Base-by-base conservation (phyloP, 2,329 filamentous ascomycete genomes). In the Exophiala xenobiotica region DNA sequence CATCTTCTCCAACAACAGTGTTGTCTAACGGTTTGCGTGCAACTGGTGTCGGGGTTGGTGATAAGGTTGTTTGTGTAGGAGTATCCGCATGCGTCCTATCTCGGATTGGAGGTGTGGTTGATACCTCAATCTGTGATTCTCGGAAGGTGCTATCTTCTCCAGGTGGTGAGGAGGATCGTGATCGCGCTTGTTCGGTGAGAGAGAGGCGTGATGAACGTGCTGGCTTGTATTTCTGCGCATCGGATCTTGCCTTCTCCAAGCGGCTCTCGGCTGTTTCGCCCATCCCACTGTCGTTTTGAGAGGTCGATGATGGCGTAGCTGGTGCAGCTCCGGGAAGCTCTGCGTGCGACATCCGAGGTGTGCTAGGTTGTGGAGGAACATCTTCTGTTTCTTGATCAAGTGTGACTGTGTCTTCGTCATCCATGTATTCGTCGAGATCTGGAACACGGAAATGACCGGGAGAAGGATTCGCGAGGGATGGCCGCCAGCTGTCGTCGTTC, bases 371-470 rank as follows among this genome's bases (percentile, higher is more conserved):
- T 90, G 86, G 76, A 89, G 93, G 73, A 91, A 97, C 61, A 97
- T 97, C 78, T 96, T 97, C 79, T 91, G 92, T 20, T 96, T 97
- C 78, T 76, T 97, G 39, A 97, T 97, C 78, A 79, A 97, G 49
- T 96, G 90, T 78, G 96, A 95, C 66, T 90, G 88, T n/a, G 80
- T 97, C 46, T 95, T 97, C 90, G 89, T 97, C 64, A 88, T 96
- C 63, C n/a, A 54, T 51, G 16, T 52, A 49, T 16, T 99, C 47
- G 96, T 97, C 90, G 89, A 96, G 63, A 88, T 96, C 63, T 9
- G 56, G 56, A 44, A 56, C 49, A 7, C 51, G 41, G 26, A 59
- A 59, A 26, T 50, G 50, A 24, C 56, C 56, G 9, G 51, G 51
- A 23, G 47, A 33, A 31, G 55, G 56, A 44, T 59, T 59, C 14